Evolutionary conservation across 352 stramenopile species (phyloP).

Genomic region (Phytophthora pistaciae): DNA sequence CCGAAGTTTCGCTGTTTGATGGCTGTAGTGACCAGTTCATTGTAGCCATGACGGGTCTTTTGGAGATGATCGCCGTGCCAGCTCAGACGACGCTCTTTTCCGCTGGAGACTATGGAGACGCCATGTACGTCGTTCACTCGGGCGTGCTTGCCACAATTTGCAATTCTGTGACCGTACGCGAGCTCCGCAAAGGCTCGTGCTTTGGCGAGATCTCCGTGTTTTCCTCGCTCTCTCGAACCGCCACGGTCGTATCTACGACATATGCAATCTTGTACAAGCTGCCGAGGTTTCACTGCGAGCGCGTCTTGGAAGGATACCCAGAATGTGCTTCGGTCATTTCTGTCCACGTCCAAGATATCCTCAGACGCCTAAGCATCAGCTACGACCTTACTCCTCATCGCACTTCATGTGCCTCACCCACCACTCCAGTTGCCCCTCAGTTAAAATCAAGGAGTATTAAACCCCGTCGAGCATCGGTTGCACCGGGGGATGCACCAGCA

Average conservation of each 20-base stretch:
- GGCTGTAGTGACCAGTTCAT: constrained; percentile 48
- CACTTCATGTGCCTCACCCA: too few species aligned
- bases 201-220: constrained; percentile 60
- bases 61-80: constrained; percentile 58
- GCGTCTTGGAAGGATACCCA: constrained; percentile 57
- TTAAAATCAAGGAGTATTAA: background rate
- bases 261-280: constrained; percentile 73
- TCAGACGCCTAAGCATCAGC: background rate
- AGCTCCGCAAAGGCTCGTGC: constrained; percentile 67
- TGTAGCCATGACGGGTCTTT: constrained; percentile 59
- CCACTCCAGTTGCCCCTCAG: background rate
- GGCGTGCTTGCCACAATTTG: constrained; percentile 51
- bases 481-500: background rate
- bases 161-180: constrained; percentile 53
- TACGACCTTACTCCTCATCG: background rate
- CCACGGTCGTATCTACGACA: constrained; percentile 57
- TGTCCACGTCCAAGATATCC: constrained; percentile 8
- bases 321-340: constrained; percentile 36
- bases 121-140: constrained; percentile 76
- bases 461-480: background rate
- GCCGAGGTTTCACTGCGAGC: constrained; percentile 57
- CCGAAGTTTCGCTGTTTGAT: background rate
- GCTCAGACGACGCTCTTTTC: constrained; percentile 62
- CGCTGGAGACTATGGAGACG: constrained; percentile 55
- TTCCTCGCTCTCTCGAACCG: constrained; percentile 38